phyloP scores from a whole-genome alignment of 2,329 filamentous ascomycete genomes.

The Colletotrichum incanum region DNA sequence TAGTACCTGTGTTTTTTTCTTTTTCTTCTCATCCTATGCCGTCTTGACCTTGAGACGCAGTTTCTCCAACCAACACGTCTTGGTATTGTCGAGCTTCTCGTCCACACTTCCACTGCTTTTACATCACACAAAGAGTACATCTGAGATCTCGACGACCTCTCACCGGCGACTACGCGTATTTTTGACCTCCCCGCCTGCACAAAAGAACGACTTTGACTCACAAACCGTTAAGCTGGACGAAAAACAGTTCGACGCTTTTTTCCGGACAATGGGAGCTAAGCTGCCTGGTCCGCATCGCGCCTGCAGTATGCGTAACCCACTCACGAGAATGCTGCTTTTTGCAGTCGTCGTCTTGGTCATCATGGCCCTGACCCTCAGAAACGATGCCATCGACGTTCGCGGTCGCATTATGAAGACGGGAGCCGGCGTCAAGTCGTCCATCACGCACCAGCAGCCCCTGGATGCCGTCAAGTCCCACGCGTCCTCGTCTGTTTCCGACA shows the following conservation, averaged over 20 bases:
- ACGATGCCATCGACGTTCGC: conserved; percentile 58
- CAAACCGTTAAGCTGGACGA: conserved; percentile 41
- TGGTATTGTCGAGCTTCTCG: conserved; percentile 17
- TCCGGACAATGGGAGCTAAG: conserved; percentile 56
- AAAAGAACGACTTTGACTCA: neutral
- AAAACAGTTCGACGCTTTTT: conserved; percentile 22
- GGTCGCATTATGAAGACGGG: conserved; percentile 59
- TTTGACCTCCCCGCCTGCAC: neutral
- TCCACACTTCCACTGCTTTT: conserved; percentile 1
- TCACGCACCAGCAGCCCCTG: conserved; percentile 49
- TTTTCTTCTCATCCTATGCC: neutral
- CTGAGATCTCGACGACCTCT: neutral
- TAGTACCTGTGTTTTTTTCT: conserved; percentile 21
- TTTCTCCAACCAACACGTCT: conserved; percentile 3
- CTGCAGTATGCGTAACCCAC: conserved; percentile 66
- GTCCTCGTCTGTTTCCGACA: conserved; percentile 47
- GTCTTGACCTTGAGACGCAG: conserved; percentile 7
- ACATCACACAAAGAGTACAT: neutral
- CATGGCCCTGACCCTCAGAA: conserved; percentile 58
- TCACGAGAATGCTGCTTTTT: conserved; percentile 62
- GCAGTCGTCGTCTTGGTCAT: conserved; percentile 61
- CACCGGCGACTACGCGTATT: conserved; percentile 1
- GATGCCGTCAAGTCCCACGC: conserved; percentile 40
- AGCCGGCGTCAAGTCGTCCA: conserved; percentile 53
- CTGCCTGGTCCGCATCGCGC: conserved; percentile 59